Evolutionary conservation across 495 filamentous ascomycete genomes (phyloP).

Genomic region (Lentithecium fluviatile): DNA sequence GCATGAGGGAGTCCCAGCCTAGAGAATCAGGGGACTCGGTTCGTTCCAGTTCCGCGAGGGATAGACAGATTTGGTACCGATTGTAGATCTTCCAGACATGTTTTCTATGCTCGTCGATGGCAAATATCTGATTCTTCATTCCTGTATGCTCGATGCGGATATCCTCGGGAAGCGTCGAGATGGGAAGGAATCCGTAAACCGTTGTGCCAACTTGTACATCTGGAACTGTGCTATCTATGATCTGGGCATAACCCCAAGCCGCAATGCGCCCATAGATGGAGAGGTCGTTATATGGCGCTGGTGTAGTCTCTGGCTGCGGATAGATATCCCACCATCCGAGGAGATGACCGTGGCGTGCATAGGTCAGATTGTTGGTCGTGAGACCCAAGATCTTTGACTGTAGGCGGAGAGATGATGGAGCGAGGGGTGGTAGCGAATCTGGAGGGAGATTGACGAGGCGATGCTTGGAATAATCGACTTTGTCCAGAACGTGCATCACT

Average conservation of each 20-base stretch:
- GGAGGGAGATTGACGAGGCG: slow-evolving; percentile 21
- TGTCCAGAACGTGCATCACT: slow-evolving; percentile 24
- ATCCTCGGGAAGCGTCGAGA: slow-evolving; percentile 35
- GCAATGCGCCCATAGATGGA: slow-evolving; percentile 53
- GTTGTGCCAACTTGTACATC: slow-evolving; percentile 35
- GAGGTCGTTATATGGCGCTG: slow-evolving; percentile 54
- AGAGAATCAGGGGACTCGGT: slow-evolving; percentile 19
- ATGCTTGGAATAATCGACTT: slow-evolving; percentile 22
- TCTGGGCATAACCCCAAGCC: slow-evolving; percentile 57
- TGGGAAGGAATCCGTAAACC: slow-evolving; percentile 47
- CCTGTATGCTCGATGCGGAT: slow-evolving; percentile 33
- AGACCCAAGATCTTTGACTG: slow-evolving; percentile 49
- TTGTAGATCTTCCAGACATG: slow-evolving; percentile 55
- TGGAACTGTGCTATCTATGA: slow-evolving; percentile 50
- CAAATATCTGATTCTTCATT: slow-evolving; percentile 44
- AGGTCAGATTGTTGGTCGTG: slow-evolving; percentile 58
- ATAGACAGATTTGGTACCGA: slow-evolving; percentile 44
- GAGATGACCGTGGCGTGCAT: slow-evolving; percentile 50
- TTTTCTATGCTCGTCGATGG: slow-evolving; percentile 48
- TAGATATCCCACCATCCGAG: slow-evolving; percentile 53
- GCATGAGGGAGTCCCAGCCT: slow-evolving; percentile 49
- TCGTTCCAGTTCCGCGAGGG: slow-evolving; percentile 14
- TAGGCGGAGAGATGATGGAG: slow-evolving; percentile 44
- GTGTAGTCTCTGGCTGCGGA: slow-evolving; percentile 43
- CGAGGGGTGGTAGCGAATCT: slow-evolving; percentile 17